Evolutionary conservation across 345 rosid species (phyloP).

Genomic region (Brassica rapa): DNA sequence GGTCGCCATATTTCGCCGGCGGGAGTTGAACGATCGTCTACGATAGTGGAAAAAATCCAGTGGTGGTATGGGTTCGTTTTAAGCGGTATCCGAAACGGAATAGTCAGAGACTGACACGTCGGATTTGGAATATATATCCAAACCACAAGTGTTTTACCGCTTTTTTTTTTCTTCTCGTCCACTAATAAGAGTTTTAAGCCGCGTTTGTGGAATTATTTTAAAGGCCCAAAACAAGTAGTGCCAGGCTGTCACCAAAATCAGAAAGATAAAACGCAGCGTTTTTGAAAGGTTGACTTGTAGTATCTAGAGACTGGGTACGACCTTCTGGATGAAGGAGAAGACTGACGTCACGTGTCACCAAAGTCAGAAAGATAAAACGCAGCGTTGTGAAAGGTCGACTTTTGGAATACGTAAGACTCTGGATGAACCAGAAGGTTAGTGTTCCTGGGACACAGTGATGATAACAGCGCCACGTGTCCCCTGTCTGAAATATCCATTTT

Average conservation of each 20-base stretch:
- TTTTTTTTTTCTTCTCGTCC: background rate
- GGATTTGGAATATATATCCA: conserved; percentile 33
- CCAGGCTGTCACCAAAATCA: conserved; percentile 15
- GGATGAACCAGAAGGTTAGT: background rate
- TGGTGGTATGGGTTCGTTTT: conserved; percentile 30
- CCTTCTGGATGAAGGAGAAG: too few species aligned
- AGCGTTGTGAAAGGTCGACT: background rate
- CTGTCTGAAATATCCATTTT: background rate
- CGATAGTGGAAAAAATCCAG: background rate
- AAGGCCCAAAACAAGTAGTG: background rate
- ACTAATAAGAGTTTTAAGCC: background rate
- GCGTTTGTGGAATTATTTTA: conserved; percentile 3
- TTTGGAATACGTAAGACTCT: background rate
- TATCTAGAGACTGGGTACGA: background rate
- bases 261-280: conserved; percentile 9
- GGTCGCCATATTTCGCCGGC: conserved; percentile 48
- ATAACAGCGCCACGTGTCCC: conserved; percentile 27
- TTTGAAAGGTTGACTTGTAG: background rate
- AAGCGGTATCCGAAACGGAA: background rate
- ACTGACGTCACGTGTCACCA: background rate
- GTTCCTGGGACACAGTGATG: conserved; percentile 5
- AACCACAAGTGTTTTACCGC: conserved; percentile 10
- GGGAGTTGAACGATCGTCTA: background rate
- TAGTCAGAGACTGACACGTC: conserved; percentile 32
- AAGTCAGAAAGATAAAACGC: background rate